These are phyloP conservation scores for Gloeophyllum trabeum DNA, from an alignment of 768 basidiomycete species.

Conservation along the genomic window DNA sequence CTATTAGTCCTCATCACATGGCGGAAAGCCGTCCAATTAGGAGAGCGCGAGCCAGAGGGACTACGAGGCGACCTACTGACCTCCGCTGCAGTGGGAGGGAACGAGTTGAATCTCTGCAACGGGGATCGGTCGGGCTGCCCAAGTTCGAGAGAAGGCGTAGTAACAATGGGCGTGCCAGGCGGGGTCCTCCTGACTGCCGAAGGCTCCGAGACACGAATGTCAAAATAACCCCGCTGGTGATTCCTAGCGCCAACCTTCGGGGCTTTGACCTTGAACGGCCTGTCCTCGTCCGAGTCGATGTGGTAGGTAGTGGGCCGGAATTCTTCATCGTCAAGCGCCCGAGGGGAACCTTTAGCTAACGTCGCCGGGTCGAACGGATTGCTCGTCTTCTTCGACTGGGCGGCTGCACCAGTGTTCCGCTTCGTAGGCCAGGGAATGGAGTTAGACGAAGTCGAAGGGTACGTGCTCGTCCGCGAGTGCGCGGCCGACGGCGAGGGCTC, in stretches of 20 bases:
- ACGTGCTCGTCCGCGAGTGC: conserved; percentile 33
- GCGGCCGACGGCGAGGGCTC: conserved; percentile 7
- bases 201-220: conserved; percentile 16
- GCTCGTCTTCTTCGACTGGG: neutral
- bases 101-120: neutral
- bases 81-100: neutral
- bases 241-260: conserved; percentile 21
- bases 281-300: conserved; percentile 8
- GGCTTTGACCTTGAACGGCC: conserved; percentile 9
- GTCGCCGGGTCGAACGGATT: neutral
- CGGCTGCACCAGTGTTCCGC: neutral
- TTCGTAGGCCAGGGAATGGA: conserved; percentile 28
- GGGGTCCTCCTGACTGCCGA: neutral
- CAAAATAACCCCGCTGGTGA: conserved; percentile 50
- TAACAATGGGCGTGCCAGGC: neutral
- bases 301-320: neutral
- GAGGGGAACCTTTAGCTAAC: neutral
- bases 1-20: conserved; percentile 6
- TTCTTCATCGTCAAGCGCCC: conserved; percentile 17
- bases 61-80: neutral
- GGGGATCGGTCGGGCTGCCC: neutral
- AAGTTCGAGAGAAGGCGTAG: neutral
- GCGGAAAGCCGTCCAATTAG: neutral
- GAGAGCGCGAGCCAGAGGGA: neutral
- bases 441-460: conserved; percentile 27